These are phyloP conservation scores for Aspergillus nidulans DNA, from an alignment of 495 filamentous ascomycete species.

Conservation along the genomic window DNA sequence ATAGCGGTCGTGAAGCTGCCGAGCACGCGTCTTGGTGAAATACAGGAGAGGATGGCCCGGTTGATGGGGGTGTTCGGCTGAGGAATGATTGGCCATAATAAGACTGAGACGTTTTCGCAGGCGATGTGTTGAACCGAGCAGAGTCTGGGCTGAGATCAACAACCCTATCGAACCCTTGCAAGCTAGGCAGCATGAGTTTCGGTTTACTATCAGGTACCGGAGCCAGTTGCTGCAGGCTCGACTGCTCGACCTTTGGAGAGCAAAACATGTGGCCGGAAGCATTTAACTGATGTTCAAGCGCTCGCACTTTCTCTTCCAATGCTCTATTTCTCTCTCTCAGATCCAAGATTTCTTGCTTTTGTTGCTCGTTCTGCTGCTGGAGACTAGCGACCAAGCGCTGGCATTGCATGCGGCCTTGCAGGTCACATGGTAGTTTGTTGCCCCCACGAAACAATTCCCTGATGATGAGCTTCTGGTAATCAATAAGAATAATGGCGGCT, in stretches of 20 bases:
- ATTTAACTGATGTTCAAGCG: slow-evolving; percentile 40
- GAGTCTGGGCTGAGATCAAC: slow-evolving; percentile 23
- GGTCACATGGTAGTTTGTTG: slow-evolving; percentile 35
- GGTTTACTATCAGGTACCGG: slow-evolving; percentile 32
- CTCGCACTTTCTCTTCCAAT: slow-evolving; percentile 36
- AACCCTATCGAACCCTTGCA: slow-evolving; percentile 39
- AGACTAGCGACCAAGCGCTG: slow-evolving; percentile 35
- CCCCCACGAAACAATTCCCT: slow-evolving; percentile 37
- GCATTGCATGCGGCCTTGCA: slow-evolving; percentile 42
- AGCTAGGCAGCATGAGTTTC: slow-evolving; percentile 33
- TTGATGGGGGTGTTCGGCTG: slow-evolving; percentile 32
- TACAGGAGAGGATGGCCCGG: slow-evolving; percentile 38
- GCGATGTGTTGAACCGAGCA: slow-evolving; percentile 24
- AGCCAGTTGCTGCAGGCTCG: slow-evolving; percentile 26
- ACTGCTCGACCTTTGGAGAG: slow-evolving; percentile 33
- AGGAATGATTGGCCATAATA: slow-evolving; percentile 32
- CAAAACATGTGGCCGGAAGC: slow-evolving; percentile 42
- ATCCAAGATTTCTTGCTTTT: slow-evolving; percentile 38
- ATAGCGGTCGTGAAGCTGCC: slow-evolving; percentile 31
- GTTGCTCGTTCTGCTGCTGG: slow-evolving; percentile 40
- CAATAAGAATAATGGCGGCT: slow-evolving; percentile 40
- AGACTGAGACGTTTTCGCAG: slow-evolving; percentile 28
- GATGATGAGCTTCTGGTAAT: slow-evolving; percentile 42
- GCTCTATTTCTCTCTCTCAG: slow-evolving; percentile 31
- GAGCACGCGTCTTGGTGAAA: slow-evolving; percentile 30